Base-by-base conservation (phyloP, 345 rosid genomes). In the Syzygium aqueum region DNA sequence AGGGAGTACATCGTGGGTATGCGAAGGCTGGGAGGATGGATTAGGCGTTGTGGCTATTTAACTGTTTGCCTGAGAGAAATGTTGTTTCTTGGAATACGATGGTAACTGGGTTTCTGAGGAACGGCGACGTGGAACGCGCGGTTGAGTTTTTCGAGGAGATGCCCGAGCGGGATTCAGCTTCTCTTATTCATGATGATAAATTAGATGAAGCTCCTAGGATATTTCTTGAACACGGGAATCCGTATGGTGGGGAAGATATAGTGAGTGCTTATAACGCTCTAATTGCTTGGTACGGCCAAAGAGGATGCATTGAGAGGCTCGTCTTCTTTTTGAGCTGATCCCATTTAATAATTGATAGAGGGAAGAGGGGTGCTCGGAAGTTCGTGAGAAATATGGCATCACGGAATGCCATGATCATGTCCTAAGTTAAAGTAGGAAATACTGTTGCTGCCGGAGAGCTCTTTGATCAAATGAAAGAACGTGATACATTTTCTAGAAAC, bases 361-460 rank as follows among this genome's bases (percentile, higher is more conserved):
- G 88, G 84, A 89, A 85, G 33, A 88, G 63, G n/a, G 43, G 85
- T 22, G 85, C 73, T 63, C 85, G 59, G 56, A 90, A 85, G 28
- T 88, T 95, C 22, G 87, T 83, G 86, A 94, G 93, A 86, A 92
- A 93, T 87, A 23, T 90, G 15, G 95, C 95, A 28, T 93, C 98
- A 0, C 94, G 97, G 97, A 95, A 95, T 86, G 91, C 95, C 2
- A 95, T 95, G 96, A 92, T 94, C 78, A 95, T 94, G 94, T 91
- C 94, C n/a, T 94, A 93, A 52, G 91, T 92, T 59, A 95, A 92
- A 87, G 95, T 92, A 15, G 93, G 95, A 52, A 92, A 95, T 86
- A 85, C 92, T 28, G 86, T 87, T 33, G 90, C 95, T 85, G 97
- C 97, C 1, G 89, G 95, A 87, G 86, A 91, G 86, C 88, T 95